Evolutionary conservation across 345 rosid genomes (phyloP).

Genomic region (Geranium brycei): DNA sequence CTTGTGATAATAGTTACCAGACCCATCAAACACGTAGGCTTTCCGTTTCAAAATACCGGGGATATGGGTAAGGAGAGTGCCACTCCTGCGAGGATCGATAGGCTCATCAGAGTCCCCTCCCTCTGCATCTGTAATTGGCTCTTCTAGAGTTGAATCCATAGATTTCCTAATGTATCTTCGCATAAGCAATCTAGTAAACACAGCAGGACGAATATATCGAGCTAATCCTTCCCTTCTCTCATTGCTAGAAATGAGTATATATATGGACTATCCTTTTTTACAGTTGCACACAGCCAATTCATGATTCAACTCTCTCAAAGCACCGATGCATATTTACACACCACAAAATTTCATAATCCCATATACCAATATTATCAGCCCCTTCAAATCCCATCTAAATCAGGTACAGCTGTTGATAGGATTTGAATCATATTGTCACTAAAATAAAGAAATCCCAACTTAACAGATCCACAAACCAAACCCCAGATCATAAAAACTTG

Average conservation of each 20-base stretch:
- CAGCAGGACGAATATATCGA: background rate
- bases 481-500: conserved; percentile 11
- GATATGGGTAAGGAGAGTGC: conserved; percentile 15
- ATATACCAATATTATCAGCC: background rate
- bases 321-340: background rate
- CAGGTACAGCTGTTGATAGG: background rate
- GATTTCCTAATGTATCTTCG: background rate
- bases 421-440: background rate
- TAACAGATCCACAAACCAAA: conserved; percentile 2
- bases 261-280: too few species aligned
- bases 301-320: background rate
- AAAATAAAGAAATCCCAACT: conserved; percentile 3
- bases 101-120: conserved; percentile 14
- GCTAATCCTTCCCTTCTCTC: background rate
- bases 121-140: conserved; percentile 29
- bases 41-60: conserved; percentile 65
- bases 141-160: conserved; percentile 44
- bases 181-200: background rate
- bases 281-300: too few species aligned
- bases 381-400: background rate
- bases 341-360: background rate
- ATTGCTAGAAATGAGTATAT: background rate
- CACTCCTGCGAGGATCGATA: conserved; percentile 5
- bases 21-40: conserved; percentile 80
- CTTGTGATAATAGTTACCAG: conserved; percentile 49